Conservation (phyloP, 2,329 filamentous ascomycete species). For the Coniochaeta hoffmannii region DNA sequence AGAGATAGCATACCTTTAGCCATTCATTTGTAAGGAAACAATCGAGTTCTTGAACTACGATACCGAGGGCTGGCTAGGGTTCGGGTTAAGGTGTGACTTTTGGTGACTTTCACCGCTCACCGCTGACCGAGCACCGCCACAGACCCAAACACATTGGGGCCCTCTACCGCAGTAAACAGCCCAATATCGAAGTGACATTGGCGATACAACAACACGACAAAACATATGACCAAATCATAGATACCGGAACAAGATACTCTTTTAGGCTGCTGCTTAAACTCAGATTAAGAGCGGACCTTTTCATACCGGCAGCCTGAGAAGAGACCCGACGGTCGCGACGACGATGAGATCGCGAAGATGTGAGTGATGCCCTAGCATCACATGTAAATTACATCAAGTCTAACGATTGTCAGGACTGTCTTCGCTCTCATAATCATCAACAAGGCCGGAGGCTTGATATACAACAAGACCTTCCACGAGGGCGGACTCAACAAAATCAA, state of each 20-base stretch:
- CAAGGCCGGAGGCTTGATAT: slow-evolving; percentile 94
- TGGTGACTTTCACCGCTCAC: not conserved
- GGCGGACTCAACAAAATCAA: slow-evolving; percentile 78
- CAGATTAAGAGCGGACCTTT: not conserved
- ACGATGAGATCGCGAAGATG: not conserved
- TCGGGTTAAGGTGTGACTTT: not conserved
- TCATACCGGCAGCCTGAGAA: not conserved
- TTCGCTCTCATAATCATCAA: slow-evolving; percentile 97
- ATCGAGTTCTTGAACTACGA: no score
- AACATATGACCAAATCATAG: not conserved
- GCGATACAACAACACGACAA: not conserved
- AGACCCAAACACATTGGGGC: not conserved
- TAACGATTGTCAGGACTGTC: slow-evolving; percentile 62
- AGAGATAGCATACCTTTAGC: no score
- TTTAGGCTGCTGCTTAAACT: not conserved
- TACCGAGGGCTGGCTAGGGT: no score
- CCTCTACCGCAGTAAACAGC: not conserved
- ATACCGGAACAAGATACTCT: not conserved
- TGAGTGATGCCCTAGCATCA: not conserved
- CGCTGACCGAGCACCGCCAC: not conserved
- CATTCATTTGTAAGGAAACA: no score
- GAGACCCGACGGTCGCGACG: not conserved
- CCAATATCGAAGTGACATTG: not conserved
- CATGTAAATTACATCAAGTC: not conserved
- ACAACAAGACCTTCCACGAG: slow-evolving; percentile 88